Conservation (phyloP, 2,329 filamentous ascomycete species). For the Orbilia oligospora region DNA sequence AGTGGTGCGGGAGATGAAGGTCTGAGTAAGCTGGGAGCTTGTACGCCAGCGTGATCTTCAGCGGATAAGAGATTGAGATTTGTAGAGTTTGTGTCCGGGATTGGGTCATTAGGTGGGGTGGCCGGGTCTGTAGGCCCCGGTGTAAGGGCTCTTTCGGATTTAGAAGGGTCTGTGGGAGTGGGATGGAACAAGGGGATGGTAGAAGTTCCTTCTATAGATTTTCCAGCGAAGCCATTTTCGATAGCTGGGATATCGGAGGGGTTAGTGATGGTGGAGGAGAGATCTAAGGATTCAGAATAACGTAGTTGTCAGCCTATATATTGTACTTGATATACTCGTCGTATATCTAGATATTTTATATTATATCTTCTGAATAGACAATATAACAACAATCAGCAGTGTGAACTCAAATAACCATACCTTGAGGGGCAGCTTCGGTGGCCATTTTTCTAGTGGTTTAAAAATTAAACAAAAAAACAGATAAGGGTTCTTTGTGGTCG, state of each 20-base stretch:
- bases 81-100: constrained; percentile 45
- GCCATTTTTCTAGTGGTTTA: constrained; percentile 43
- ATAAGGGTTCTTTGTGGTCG: constrained; percentile 27
- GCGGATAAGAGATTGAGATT: constrained; percentile 56
- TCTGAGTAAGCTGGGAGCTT: constrained; percentile 45
- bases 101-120: constrained; percentile 52
- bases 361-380: no score
- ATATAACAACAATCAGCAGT: no score
- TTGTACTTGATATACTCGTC: not conserved
- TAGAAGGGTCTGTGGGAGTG: constrained; percentile 51
- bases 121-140: constrained; percentile 47
- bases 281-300: constrained; percentile 6
- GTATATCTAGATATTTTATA: not conserved
- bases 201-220: constrained; percentile 38
- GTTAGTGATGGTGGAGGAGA: constrained; percentile 50
- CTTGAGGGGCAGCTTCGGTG: constrained; percentile 40
- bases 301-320: constrained; percentile 21
- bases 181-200: constrained; percentile 54
- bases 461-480: constrained; percentile 16
- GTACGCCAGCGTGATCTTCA: constrained; percentile 31
- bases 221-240: constrained; percentile 37
- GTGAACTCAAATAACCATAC: constrained; percentile 11
- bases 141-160: constrained; percentile 49
- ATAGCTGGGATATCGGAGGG: constrained; percentile 53
- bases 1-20: constrained; percentile 55